phyloP scores from a whole-genome alignment of 2,329 filamentous ascomycete species.

The Cladosporium sp. region DNA sequence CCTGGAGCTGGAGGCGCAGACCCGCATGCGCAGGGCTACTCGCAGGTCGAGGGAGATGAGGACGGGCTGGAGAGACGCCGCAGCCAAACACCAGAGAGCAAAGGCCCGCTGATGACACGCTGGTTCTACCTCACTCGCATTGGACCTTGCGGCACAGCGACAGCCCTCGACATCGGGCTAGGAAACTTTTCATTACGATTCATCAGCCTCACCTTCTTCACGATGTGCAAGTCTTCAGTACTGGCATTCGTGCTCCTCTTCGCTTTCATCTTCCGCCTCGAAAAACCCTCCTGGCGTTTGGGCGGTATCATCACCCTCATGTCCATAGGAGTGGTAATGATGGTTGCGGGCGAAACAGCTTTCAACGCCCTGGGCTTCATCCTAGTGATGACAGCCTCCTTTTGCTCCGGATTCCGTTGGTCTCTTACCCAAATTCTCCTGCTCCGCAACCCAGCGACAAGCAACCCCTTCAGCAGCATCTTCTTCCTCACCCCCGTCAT shows the following conservation, averaged over 20 bases:
- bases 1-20: slow-evolving; percentile 46
- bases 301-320: slow-evolving; percentile 86
- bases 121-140: slow-evolving; percentile 91
- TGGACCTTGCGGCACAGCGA: slow-evolving; percentile 86
- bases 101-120: slow-evolving; percentile 73
- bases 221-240: slow-evolving; percentile 98
- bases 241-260: slow-evolving; percentile 94
- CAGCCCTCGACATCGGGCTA: slow-evolving; percentile 90
- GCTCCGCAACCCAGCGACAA: slow-evolving; percentile 88
- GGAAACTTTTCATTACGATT: slow-evolving; percentile 96
- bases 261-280: slow-evolving; percentile 89
- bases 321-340: slow-evolving; percentile 93
- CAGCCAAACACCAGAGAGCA: slow-evolving; percentile 23
- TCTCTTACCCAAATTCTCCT: slow-evolving; percentile 96
- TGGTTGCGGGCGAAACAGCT: slow-evolving; percentile 93
- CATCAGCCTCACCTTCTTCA: slow-evolving; percentile 96
- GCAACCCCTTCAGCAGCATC: slow-evolving; percentile 94
- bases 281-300: slow-evolving; percentile 81
- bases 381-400: slow-evolving; percentile 88
- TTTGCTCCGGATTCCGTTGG: slow-evolving; percentile 97
- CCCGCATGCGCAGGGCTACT: slow-evolving; percentile 20
- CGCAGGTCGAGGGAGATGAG: slow-evolving; percentile 22
- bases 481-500: slow-evolving; percentile 98
- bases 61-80: slow-evolving; percentile 9
- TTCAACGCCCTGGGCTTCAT: slow-evolving; percentile 86